phyloP scores from a whole-genome alignment of 1,284 basidiomycete species.

The Austroboletus niveus region DNA sequence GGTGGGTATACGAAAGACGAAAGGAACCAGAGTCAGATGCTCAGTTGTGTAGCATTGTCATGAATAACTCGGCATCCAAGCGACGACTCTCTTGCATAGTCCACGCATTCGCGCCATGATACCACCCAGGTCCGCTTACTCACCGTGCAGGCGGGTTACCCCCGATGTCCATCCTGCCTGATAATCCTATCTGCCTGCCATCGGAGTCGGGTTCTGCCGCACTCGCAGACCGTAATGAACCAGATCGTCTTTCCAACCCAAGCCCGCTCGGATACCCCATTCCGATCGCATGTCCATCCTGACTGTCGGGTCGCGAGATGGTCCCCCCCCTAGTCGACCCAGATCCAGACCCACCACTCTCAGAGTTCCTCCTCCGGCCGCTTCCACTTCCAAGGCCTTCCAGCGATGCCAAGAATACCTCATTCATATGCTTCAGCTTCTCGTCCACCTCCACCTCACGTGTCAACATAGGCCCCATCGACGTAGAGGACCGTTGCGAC shows the following conservation, averaged over 20 bases:
- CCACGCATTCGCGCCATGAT: neutral
- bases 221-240: conserved; percentile 19
- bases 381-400: conserved; percentile 43
- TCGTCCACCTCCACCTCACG: conserved; percentile 62
- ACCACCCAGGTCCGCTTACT: conserved; percentile 1
- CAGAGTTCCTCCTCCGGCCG: conserved; percentile 12
- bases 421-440: conserved; percentile 60
- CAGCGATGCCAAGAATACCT: conserved; percentile 58
- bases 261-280: conserved; percentile 15
- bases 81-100: neutral
- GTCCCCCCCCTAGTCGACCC: conserved; percentile 13
- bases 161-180: conserved; percentile 12
- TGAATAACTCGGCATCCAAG: neutral
- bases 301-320: conserved; percentile 11
- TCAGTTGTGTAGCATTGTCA: neutral
- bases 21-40: neutral
- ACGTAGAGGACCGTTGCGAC: conserved; percentile 21
- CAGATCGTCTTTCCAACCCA: conserved; percentile 15
- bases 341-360: conserved; percentile 5
- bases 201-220: conserved; percentile 14
- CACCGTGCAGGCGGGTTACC: conserved; percentile 11
- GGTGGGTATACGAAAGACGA: neutral
- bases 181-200: conserved; percentile 11
- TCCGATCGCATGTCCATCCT: conserved; percentile 2
- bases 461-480: conserved; percentile 51